These are phyloP conservation scores for Sclerotinia borealis DNA, from an alignment of 2,329 filamentous ascomycete genomes.

Conservation along the genomic window DNA sequence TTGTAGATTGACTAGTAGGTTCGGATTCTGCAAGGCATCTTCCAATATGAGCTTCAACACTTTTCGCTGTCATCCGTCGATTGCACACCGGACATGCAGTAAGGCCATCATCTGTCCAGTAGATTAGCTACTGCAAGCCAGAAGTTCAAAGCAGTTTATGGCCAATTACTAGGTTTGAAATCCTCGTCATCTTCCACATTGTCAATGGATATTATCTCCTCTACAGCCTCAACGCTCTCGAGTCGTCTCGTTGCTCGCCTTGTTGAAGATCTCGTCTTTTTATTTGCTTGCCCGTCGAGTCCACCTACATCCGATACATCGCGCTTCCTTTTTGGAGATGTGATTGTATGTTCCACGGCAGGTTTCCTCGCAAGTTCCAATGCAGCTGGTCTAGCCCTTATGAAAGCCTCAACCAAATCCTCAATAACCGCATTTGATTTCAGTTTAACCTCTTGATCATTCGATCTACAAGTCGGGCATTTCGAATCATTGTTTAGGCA, in stretches of 20 bases:
- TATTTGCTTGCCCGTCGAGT: slow-evolving; percentile 35
- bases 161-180: slow-evolving; percentile 26
- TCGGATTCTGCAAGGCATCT: slow-evolving; percentile 36
- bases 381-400: slow-evolving; percentile 54
- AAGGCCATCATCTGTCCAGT: slow-evolving; percentile 45
- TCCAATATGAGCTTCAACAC: slow-evolving; percentile 33
- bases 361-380: slow-evolving; percentile 56
- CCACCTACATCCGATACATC: slow-evolving; percentile 26
- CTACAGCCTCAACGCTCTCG: slow-evolving; percentile 26
- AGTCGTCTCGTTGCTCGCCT: slow-evolving; percentile 38
- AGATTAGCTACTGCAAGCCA: slow-evolving; percentile 7
- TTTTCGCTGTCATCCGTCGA: slow-evolving; percentile 65
- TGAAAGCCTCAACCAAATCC: slow-evolving; percentile 77
- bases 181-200: slow-evolving; percentile 26
- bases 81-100: slow-evolving; percentile 78
- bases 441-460: slow-evolving; percentile 78
- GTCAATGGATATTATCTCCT: slow-evolving; percentile 31
- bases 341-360: slow-evolving; percentile 18
- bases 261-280: slow-evolving; percentile 48
- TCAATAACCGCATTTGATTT: slow-evolving; percentile 79
- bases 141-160: not conserved
- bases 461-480: slow-evolving; percentile 75
- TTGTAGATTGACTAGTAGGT: slow-evolving; percentile 8
- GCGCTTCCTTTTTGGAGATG: slow-evolving; percentile 48
- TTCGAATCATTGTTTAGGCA: slow-evolving; percentile 77